phyloP scores from a whole-genome alignment of 495 filamentous ascomycete species.

The Bacidia rubella region DNA sequence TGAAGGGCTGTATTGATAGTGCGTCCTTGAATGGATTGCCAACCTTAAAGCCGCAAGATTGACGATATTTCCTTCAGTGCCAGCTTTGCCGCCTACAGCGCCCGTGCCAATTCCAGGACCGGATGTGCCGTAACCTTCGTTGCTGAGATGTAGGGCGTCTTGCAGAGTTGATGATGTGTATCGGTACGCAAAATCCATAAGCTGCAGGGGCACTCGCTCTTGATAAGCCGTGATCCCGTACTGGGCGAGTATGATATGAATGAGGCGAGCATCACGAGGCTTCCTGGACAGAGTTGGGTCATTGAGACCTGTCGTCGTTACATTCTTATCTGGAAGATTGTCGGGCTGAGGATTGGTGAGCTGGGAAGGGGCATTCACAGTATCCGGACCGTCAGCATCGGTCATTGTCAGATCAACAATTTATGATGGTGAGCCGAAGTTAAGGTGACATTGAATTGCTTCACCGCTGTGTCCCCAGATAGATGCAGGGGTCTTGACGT shows the following conservation, averaged over 20 bases:
- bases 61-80: conserved; percentile 8
- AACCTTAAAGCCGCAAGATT: conserved; percentile 32
- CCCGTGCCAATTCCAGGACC: conserved; percentile 5
- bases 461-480: neutral
- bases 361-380: neutral
- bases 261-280: conserved; percentile 78
- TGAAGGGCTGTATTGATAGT: conserved; percentile 50
- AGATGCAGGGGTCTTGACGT: too few relatives aligned
- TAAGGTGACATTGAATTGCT: neutral
- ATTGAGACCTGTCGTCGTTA: conserved; percentile 5
- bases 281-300: conserved; percentile 54
- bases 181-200: conserved; percentile 95
- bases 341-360: neutral
- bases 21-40: conserved; percentile 48
- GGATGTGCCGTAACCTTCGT: conserved; percentile 36
- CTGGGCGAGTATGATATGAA: conserved; percentile 80
- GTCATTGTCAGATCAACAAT: neutral
- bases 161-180: conserved; percentile 42
- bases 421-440: neutral
- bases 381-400: neutral
- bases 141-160: conserved; percentile 38
- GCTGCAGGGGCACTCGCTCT: conserved; percentile 82
- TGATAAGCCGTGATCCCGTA: conserved; percentile 85
- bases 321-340: conserved; percentile 3
- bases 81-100: conserved; percentile 10